phyloP scores from a whole-genome alignment of 2,329 filamentous ascomycete species.

The Colletotrichum sidae region DNA sequence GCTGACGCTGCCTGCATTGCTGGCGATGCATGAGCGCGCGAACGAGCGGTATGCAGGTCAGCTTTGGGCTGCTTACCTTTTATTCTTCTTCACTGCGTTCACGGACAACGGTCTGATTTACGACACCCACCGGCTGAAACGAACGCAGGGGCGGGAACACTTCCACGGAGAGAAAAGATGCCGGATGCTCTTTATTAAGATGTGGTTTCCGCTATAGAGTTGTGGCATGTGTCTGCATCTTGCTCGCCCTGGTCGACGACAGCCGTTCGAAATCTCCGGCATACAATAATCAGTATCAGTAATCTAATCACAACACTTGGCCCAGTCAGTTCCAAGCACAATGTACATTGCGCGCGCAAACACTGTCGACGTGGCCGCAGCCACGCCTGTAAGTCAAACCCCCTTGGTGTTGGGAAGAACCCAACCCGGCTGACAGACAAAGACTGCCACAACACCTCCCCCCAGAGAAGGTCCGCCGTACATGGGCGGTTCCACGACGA shows the following conservation, averaged over 20 bases:
- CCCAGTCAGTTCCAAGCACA: too few species aligned
- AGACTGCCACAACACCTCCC: neutral
- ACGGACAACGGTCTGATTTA: neutral
- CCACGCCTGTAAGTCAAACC: too few species aligned
- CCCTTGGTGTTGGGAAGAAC: neutral
- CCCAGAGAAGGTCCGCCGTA: neutral
- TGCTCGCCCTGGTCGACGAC: neutral
- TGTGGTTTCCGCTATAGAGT: neutral
- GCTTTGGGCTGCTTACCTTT: neutral
- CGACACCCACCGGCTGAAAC: neutral
- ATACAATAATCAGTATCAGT: too few species aligned
- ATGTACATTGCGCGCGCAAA: too few species aligned
- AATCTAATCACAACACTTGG: too few species aligned
- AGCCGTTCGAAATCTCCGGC: neutral
- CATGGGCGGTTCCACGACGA: constrained; percentile 3
- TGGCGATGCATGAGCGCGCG: too few species aligned
- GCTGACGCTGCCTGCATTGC: neutral
- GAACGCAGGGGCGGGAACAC: neutral
- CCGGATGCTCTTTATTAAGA: neutral
- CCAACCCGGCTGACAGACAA: neutral
- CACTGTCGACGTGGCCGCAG: too few species aligned
- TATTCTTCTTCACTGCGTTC: neutral
- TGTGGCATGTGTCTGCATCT: neutral
- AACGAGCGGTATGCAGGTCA: neutral
- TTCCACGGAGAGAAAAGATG: neutral